Conservation (phyloP, 106 monocot genomes). For the Agapanthus africanus region DNA sequence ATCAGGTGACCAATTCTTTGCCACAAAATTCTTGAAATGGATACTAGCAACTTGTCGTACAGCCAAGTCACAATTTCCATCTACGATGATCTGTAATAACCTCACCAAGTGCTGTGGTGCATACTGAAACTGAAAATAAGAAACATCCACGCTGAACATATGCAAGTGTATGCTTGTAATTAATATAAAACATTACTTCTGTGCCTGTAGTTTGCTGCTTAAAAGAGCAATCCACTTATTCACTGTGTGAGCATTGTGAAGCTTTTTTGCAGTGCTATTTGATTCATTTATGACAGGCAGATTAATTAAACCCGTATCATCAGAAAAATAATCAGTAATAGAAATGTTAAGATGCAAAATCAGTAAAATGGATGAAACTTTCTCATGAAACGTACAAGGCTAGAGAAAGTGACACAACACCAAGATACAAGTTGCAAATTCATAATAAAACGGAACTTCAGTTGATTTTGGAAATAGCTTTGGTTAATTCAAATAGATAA, state of each 20-base stretch:
- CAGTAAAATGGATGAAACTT: not conserved
- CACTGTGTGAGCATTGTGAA: not conserved
- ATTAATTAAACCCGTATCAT: not conserved
- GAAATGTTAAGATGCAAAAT: not conserved
- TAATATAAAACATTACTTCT: not conserved
- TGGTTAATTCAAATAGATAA: not conserved
- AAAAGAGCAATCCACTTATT: not conserved
- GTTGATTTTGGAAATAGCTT: not conserved
- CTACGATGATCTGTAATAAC: slow-evolving; percentile 77
- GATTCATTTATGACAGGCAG: not conserved
- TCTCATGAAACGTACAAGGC: not conserved
- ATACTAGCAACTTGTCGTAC: slow-evolving; percentile 95
- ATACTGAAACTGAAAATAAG: slow-evolving; percentile 62
- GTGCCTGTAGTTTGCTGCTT: not conserved
- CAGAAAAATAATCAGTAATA: not conserved
- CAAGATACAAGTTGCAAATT: not conserved
- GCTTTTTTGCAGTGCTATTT: not conserved
- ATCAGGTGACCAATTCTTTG: slow-evolving; percentile 84
- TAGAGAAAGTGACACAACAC: not conserved
- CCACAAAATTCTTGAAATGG: slow-evolving; percentile 94
- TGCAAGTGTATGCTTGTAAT: not conserved
- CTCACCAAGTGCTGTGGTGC: slow-evolving; percentile 81
- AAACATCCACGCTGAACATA: not conserved
- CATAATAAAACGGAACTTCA: not conserved
- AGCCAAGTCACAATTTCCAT: slow-evolving; percentile 56